Base-by-base conservation (phyloP, 352 stramenopile species). In the Globisporangium orthogonon region DNA sequence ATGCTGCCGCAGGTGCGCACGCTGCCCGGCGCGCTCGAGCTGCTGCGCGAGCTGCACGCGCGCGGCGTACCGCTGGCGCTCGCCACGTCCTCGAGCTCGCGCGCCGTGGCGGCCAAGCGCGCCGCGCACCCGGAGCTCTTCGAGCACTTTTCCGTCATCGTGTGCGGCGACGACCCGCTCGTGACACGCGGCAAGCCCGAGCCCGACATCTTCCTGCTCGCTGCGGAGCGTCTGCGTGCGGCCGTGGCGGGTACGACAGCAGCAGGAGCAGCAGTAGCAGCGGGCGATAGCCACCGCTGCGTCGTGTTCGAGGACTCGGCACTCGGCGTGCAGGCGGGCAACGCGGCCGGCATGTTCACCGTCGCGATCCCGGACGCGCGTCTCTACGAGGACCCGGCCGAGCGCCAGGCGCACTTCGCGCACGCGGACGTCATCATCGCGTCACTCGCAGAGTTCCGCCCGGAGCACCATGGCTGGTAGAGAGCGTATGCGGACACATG, bases 281-380 rank as follows among this genome's bases (percentile, higher is more conserved):
- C 23, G 23, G 23, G 23, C 23, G 23, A 23, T 23, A 1, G 23
- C 23, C 23, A 23, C 23, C 63, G 66, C 43, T 91, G 73, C 56
- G 63, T 91, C 54, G 77, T 91, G 53, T 89, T 91, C 51, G 83
- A 93, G 50, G 83, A 93, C 68, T 90, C 83, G 37, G 64, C 85
- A 15, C 74, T 80, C 33, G 83, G 83, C 28, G 79, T 89, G 18
- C 70, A 69, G 29, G 81, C 81, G 4, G 81, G 74, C 0, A 87
- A 87, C 15, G 67, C 69, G 2, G 83, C 83, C 2, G 70, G 56
- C 6, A 91, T 91, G 83, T 70, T 83, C 60, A 81, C 73, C 15
- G 75, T 94, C 44, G 81, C 80, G 30, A 67, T 94, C 39, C 83
- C 81, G 0, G 83, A 94, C 54, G 56, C 77, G 9, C 77, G 83